A percentile compares a stretch with the other conserved stretches of the same genome.
Evolutionary conservation across 208 protist genomes (phyloP).

Genomic region (Sergeia podlipaevii): DNA sequence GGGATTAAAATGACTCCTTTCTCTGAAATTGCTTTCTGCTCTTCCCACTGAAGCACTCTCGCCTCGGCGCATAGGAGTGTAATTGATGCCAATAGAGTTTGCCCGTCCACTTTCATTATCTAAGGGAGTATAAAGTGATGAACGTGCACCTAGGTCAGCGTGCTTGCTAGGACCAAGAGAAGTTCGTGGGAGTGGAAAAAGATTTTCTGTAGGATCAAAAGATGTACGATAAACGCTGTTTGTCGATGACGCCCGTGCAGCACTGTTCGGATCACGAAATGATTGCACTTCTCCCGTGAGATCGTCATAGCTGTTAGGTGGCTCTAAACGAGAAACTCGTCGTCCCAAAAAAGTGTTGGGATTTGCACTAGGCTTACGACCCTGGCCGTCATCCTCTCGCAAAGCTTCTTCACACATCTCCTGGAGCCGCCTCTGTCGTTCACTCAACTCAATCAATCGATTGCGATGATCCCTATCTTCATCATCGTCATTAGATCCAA

Average conservation of each 20-base stretch:
- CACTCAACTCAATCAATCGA: slow-evolving; percentile 54
- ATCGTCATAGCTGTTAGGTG: slow-evolving; percentile 22
- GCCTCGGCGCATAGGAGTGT: no score
- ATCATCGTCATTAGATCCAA: slow-evolving; percentile 2
- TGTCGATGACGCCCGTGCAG: slow-evolving; percentile 37
- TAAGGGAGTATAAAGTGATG: no score
- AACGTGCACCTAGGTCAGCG: no score
- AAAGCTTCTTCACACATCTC: slow-evolving; percentile 61
- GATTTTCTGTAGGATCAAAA: no score
- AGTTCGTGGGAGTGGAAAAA: no score
- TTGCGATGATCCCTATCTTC: slow-evolving; percentile 18
- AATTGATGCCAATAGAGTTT: no score
- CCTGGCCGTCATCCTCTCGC: slow-evolving; percentile 25
- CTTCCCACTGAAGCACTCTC: no score
- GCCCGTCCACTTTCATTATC: no score
- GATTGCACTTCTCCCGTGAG: slow-evolving; percentile 71
- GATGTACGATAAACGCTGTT: slow-evolving; percentile 14
- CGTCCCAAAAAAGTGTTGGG: slow-evolving; percentile 12
- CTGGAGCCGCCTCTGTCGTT: slow-evolving; percentile 48
- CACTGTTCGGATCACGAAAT: slow-evolving; percentile 54
- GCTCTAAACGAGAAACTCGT: background rate
- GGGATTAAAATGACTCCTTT: no score
- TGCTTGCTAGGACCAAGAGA: no score
- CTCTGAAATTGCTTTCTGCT: no score
- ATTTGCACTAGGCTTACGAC: slow-evolving; percentile 10